A percentile compares a stretch with the other conserved stretches of the same genome.
phyloP scores from a whole-genome alignment of 202 grass and related monocot species.

The Carex arenaria region DNA sequence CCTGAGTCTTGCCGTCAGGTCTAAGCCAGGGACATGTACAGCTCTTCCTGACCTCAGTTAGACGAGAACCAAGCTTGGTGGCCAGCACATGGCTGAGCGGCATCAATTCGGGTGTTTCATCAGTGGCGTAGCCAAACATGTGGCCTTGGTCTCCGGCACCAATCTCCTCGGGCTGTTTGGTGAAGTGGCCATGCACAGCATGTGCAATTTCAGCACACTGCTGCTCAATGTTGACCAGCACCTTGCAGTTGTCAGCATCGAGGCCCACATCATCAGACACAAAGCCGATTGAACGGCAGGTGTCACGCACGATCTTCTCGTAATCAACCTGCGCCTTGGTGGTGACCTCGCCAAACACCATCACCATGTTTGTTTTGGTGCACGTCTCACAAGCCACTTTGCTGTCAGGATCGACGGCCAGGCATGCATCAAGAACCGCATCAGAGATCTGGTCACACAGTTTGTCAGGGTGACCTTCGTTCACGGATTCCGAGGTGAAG shows the following conservation, averaged over 20 bases:
- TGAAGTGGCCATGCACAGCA: slow-evolving; percentile 71
- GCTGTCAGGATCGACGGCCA: slow-evolving; percentile 60
- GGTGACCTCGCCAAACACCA: slow-evolving; percentile 83
- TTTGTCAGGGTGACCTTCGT: slow-evolving; percentile 69
- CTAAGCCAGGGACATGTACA: slow-evolving; percentile 56
- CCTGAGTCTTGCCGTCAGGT: slow-evolving; percentile 74
- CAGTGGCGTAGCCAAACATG: slow-evolving; percentile 84
- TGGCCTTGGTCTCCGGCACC: slow-evolving; percentile 78
- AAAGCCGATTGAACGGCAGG: slow-evolving; percentile 63
- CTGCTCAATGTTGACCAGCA: slow-evolving; percentile 69
- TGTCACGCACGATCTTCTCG: slow-evolving; percentile 71
- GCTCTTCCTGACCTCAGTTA: slow-evolving; percentile 71
- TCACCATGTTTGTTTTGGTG: slow-evolving; percentile 88
- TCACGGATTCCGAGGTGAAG: slow-evolving; percentile 61
- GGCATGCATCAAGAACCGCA: slow-evolving; percentile 64
- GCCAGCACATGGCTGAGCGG: slow-evolving; percentile 71
- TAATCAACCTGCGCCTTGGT: slow-evolving; percentile 63
- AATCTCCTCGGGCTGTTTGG: slow-evolving; percentile 71
- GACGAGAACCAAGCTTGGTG: slow-evolving; percentile 54
- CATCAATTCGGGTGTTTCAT: slow-evolving; percentile 74
- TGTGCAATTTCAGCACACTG: slow-evolving; percentile 65
- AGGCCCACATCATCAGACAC: slow-evolving; percentile 59
- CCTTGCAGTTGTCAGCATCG: slow-evolving; percentile 66
- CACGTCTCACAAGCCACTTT: slow-evolving; percentile 84
- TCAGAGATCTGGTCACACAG: slow-evolving; percentile 63